These are phyloP conservation scores for Seiridium unicorne DNA, from an alignment of 2,329 filamentous ascomycete species.

Conservation along the genomic window DNA sequence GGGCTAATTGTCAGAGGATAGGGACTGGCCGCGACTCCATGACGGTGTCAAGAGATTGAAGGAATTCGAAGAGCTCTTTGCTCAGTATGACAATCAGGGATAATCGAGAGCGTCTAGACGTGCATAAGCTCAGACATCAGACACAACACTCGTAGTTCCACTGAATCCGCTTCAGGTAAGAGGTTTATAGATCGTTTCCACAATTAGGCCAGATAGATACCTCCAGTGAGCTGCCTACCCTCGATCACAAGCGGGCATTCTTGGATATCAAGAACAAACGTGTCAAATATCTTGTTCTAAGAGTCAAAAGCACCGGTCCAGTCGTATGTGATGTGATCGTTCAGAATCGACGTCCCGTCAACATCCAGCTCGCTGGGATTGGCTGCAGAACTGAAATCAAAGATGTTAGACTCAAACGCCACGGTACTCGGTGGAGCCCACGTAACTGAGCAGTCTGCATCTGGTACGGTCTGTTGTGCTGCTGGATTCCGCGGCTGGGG, in stretches of 20 bases:
- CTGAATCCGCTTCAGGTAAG: no score
- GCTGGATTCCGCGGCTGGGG: background rate
- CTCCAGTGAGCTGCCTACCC: no score
- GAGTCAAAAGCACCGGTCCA: slow-evolving; percentile 1
- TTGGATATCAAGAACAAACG: no score
- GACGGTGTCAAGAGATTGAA: slow-evolving; percentile 18
- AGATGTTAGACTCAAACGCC: background rate
- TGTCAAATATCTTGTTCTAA: background rate
- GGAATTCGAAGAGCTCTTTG: slow-evolving; percentile 19
- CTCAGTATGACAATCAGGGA: slow-evolving; percentile 12
- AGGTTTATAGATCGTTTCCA: no score
- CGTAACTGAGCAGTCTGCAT: background rate
- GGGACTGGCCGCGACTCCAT: slow-evolving; percentile 39
- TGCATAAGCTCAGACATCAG: background rate
- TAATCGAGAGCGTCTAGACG: background rate
- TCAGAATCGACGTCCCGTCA: background rate
- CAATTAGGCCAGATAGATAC: no score
- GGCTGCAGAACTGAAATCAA: background rate
- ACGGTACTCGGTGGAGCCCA: background rate
- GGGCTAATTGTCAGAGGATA: slow-evolving; percentile 19
- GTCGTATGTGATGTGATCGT: background rate
- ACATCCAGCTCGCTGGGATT: background rate
- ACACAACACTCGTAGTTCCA: no score
- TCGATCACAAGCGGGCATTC: no score
- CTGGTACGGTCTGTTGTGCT: background rate